Conservation (phyloP, 345 rosid species). For the Ceriops tagal region DNA sequence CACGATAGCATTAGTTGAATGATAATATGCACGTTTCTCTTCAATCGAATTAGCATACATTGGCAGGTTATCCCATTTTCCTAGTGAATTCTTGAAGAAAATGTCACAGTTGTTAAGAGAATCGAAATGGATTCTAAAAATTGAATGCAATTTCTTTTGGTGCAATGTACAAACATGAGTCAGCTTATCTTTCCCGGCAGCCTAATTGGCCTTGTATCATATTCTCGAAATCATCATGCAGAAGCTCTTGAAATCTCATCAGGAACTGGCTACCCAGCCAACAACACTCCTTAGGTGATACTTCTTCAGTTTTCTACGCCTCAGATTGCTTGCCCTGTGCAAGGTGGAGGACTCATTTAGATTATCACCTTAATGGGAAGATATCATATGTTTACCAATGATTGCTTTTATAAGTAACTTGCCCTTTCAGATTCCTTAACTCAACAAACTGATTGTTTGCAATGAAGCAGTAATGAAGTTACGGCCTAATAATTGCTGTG, state of each 20-base stretch:
- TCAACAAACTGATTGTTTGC: too few species aligned
- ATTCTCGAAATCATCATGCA: not conserved
- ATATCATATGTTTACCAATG: not conserved
- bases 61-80: too few species aligned
- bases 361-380: not conserved
- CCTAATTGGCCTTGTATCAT: not conserved
- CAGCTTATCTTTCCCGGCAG: not conserved
- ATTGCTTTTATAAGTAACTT: not conserved
- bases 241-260: not conserved
- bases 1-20: too few species aligned
- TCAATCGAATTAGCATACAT: too few species aligned
- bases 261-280: conserved; percentile 22
- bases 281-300: conserved; percentile 32
- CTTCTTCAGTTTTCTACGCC: conserved; percentile 63
- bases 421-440: too few species aligned
- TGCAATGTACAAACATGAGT: not conserved
- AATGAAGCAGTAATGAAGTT: too few species aligned
- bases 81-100: too few species aligned
- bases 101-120: too few species aligned
- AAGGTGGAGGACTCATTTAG: not conserved
- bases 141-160: too few species aligned
- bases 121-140: too few species aligned
- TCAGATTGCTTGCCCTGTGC: conserved; percentile 54
- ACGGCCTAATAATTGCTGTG: too few species aligned
- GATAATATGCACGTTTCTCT: too few species aligned